A percentile compares a stretch with the other conserved stretches of the same genome.
Conservation (phyloP, 208 protist genomes). For the Trypanosomatidae sp. region DNA sequence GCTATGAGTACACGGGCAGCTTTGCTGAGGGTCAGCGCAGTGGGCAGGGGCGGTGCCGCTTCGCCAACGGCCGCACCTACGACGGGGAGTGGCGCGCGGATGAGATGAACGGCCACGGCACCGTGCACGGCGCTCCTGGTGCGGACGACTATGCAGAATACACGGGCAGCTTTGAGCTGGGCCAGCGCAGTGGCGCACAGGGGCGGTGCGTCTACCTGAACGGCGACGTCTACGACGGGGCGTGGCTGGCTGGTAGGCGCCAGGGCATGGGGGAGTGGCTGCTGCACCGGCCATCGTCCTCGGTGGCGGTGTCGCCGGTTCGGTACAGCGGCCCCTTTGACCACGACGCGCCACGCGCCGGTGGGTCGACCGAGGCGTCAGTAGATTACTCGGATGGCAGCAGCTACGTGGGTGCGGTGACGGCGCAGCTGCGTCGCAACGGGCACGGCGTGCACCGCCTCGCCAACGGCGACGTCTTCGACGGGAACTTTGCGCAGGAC, state of each 20-base stretch:
- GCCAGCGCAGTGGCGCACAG: slow-evolving; percentile 52
- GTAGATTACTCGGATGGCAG: slow-evolving; percentile 71
- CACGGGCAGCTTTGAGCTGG: slow-evolving; percentile 55
- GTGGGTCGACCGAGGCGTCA: slow-evolving; percentile 27
- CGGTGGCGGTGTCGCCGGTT: slow-evolving; percentile 12
- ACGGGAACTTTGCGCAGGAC: slow-evolving; percentile 54
- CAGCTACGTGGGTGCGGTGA: slow-evolving; percentile 52
- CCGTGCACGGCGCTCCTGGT: slow-evolving; percentile 40
- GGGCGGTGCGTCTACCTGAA: slow-evolving; percentile 72
- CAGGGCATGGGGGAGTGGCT: slow-evolving; percentile 64
- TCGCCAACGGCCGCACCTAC: slow-evolving; percentile 74
- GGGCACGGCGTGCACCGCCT: slow-evolving; percentile 58
- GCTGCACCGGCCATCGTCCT: slow-evolving; percentile 18
- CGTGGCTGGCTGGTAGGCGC: slow-evolving; percentile 60
- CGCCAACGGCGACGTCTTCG: slow-evolving; percentile 56
- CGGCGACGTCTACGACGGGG: slow-evolving; percentile 74
- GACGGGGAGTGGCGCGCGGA: slow-evolving; percentile 81
- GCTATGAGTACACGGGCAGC: slow-evolving; percentile 68
- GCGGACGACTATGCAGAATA: slow-evolving; percentile 72
- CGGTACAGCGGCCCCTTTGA: slow-evolving; percentile 65
- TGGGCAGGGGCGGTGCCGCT: slow-evolving; percentile 71
- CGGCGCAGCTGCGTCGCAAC: slow-evolving; percentile 45
- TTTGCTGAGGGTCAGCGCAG: slow-evolving; percentile 62
- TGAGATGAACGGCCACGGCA: slow-evolving; percentile 79
- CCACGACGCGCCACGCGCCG: slow-evolving; percentile 34